Evolutionary conservation across 139 green algal species (phyloP).

Genomic region (Auxenochlorella pyrenoidosa): DNA sequence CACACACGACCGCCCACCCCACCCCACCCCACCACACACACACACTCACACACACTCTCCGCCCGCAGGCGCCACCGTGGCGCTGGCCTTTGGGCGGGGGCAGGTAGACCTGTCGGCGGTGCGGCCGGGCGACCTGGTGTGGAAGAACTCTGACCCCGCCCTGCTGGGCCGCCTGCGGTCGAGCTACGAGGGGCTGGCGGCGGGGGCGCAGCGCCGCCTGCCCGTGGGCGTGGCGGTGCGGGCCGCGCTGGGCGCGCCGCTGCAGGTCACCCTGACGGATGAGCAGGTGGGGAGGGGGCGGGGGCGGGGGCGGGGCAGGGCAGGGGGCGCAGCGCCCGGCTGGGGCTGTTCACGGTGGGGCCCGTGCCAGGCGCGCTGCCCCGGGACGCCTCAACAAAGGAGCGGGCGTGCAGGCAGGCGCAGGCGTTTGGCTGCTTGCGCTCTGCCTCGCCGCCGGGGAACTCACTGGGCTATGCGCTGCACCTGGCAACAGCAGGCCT

Average conservation of each 20-base stretch:
- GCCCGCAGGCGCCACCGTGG: conserved; percentile 33
- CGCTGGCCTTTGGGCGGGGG: conserved; percentile 51
- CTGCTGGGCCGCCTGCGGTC: conserved; percentile 57
- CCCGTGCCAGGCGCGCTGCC: too few species aligned
- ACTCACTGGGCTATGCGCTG: too few species aligned
- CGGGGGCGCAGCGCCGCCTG: conserved; percentile 45
- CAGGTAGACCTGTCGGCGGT: conserved; percentile 41
- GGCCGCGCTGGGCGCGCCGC: conserved; percentile 48
- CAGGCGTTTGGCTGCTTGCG: too few species aligned
- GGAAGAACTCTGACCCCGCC: conserved; percentile 68
- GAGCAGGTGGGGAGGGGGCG: background rate
- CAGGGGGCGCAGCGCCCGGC: background rate
- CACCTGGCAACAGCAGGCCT: too few species aligned
- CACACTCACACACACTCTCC: background rate
- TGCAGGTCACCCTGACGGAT: conserved; percentile 54
- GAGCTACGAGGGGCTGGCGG: conserved; percentile 54
- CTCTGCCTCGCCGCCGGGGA: too few species aligned
- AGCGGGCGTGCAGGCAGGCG: too few species aligned
- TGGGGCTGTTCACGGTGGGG: too few species aligned
- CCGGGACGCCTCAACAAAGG: too few species aligned
- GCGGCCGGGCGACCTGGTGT: conserved; percentile 69
- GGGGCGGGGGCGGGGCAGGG: background rate
- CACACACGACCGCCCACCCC: too few species aligned
- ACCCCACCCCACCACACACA: too few species aligned
- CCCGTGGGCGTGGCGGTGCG: conserved; percentile 53